A percentile compares a stretch with the other conserved stretches of the same genome.
Evolutionary conservation across 1,284 basidiomycete genomes (phyloP).

Genomic region (Naganishia cerealis): DNA sequence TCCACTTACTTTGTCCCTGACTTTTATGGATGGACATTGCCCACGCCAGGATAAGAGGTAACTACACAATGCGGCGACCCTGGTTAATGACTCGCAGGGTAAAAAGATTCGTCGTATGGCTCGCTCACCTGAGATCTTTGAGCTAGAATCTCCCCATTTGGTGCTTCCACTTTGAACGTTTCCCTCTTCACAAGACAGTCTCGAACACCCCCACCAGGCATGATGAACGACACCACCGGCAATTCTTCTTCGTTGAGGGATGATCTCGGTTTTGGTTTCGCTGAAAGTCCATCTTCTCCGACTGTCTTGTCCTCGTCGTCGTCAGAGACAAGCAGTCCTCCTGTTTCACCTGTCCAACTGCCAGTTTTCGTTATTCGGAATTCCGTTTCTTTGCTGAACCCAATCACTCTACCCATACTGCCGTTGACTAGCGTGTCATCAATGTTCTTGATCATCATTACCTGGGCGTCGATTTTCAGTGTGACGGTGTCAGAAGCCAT

Average conservation of each 20-base stretch:
- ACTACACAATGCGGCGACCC: slow-evolving; percentile 49
- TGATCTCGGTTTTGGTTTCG: slow-evolving; percentile 46
- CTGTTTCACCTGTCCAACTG: slow-evolving; percentile 43
- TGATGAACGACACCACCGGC: slow-evolving; percentile 75
- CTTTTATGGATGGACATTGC: slow-evolving; percentile 94
- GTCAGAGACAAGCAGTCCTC: slow-evolving; percentile 37
- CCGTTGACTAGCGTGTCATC: slow-evolving; percentile 80
- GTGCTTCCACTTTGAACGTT: slow-evolving; percentile 78
- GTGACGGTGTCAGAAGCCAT: slow-evolving; percentile 65
- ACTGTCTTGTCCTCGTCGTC: slow-evolving; percentile 46
- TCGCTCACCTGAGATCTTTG: slow-evolving; percentile 65
- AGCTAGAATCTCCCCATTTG: slow-evolving; percentile 76
- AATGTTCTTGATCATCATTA: slow-evolving; percentile 73
- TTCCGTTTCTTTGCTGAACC: slow-evolving; percentile 58
- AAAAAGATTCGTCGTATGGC: slow-evolving; percentile 32
- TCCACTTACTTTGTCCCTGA: slow-evolving; percentile 70
- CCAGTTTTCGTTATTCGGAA: slow-evolving; percentile 40
- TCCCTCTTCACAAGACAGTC: slow-evolving; percentile 69
- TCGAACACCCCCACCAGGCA: slow-evolving; percentile 61
- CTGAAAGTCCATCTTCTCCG: slow-evolving; percentile 53
- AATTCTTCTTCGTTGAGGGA: slow-evolving; percentile 45
- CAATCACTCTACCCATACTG: slow-evolving; percentile 71
- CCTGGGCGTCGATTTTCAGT: slow-evolving; percentile 66
- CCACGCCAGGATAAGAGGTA: slow-evolving; percentile 84
- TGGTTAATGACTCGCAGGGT: not conserved